Base-by-base conservation (phyloP, 768 basidiomycete genomes). In the Phlebiopsis gigantea region DNA sequence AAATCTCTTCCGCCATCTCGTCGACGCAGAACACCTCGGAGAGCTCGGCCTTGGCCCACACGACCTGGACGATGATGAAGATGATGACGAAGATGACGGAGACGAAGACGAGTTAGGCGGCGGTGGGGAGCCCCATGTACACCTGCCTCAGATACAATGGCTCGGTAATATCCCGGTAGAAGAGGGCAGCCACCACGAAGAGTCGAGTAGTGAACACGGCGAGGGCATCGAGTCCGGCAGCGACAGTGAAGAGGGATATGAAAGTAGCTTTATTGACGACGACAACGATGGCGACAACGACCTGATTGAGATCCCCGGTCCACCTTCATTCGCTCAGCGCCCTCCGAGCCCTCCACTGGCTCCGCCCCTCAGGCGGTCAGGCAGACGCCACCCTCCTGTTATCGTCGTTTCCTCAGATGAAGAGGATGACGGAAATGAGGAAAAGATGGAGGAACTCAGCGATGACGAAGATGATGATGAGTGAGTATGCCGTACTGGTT, bases 181-280 rank as follows among this genome's bases (percentile, higher is more conserved):
- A 1, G n/a, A 52, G n/a, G 51, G 57, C 46, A 50, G 44, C 25
- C 45, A 47, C 15, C 57, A 57, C 34, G 56, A 58, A 14, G 57
- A 57, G 19, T 44, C 41, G 19, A 57, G 47, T 28, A 39, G 50
- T 25, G 29, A 39, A 34, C 31, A 25, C 21, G 42, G 25, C 5
- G 55, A 47, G 48, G 26, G 29, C 30, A 43, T 62, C 19, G 68
- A 68, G 63, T 47, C 68, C 29, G 76, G 73, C 8, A 76, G 74
- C 10, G 75, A 76, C 17, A 66, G 67, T 8, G 66, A 68, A 24
- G 69, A 69, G 17, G 74, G 66, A 12, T 82, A 81, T 49, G 79
- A 79, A 57, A 73, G 75, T 59, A 81, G 81, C 65, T 84, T 84
- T 61, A 82, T 84, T 49, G 81, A 82, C 42, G 82, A 83, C 43